phyloP scores from a whole-genome alignment of 164 flowering plant genomes.

The Aristolochia contorta region DNA sequence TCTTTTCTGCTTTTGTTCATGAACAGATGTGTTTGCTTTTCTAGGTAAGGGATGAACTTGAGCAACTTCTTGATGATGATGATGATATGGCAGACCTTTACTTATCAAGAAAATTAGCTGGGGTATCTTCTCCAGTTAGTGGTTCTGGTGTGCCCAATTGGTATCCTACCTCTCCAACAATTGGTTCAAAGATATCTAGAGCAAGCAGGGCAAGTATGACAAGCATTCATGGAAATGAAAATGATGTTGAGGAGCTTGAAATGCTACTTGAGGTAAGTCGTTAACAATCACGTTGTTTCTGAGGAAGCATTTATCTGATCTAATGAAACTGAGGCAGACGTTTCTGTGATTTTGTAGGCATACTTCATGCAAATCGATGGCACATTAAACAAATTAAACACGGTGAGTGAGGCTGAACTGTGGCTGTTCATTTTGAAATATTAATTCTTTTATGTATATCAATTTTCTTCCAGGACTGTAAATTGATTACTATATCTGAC shows the following conservation, averaged over 20 bases:
- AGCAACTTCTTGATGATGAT: slow-evolving; percentile 91
- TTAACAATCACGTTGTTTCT: not conserved
- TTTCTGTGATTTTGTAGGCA: slow-evolving; percentile 55
- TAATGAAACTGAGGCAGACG: slow-evolving; percentile 6
- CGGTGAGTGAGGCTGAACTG: slow-evolving; percentile 29
- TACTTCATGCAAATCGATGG: slow-evolving; percentile 97
- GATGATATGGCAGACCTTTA: slow-evolving; percentile 97
- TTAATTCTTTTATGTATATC: not conserved
- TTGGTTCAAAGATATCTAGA: slow-evolving; percentile 67
- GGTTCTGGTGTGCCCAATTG: slow-evolving; percentile 54
- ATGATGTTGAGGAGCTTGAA: slow-evolving; percentile 94
- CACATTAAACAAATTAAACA: slow-evolving; percentile 78
- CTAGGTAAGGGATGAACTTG: slow-evolving; percentile 95
- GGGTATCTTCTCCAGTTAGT: slow-evolving; percentile 59
- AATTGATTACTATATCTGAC: too few relatives aligned
- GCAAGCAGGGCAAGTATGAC: slow-evolving; percentile 70
- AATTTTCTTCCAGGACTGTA: too few relatives aligned
- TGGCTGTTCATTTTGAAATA: too few relatives aligned
- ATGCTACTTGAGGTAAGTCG: slow-evolving; percentile 88
- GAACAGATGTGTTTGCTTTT: not conserved
- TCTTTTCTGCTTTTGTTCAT: not conserved
- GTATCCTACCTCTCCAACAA: slow-evolving; percentile 66
- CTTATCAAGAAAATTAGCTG: slow-evolving; percentile 65
- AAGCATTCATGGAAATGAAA: slow-evolving; percentile 71
- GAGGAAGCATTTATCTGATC: not conserved